These are phyloP conservation scores for Alternaria arborescens DNA, from an alignment of 2,329 filamentous ascomycete species.

Conservation along the genomic window DNA sequence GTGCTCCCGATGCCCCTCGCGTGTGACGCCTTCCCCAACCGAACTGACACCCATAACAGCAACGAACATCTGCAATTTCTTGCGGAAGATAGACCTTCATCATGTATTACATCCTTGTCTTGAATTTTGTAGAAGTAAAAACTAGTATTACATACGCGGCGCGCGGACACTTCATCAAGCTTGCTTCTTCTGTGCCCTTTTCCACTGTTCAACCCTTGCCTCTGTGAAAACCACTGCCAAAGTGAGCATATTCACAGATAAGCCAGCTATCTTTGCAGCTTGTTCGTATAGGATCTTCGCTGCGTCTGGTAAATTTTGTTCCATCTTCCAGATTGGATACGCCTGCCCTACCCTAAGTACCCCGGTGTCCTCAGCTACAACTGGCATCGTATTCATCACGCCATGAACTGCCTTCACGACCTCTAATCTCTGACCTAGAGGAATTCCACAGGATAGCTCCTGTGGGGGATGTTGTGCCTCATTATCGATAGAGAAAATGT, in stretches of 20 bases:
- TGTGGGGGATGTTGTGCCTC: neutral
- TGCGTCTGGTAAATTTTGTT: conserved; percentile 56
- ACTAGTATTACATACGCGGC: neutral
- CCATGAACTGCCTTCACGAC: conserved; percentile 56
- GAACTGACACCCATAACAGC: neutral
- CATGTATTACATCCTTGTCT: no score
- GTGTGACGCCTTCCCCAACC: conserved; percentile 13
- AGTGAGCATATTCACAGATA: conserved; percentile 61
- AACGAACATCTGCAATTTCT: neutral
- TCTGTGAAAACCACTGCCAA: conserved; percentile 62
- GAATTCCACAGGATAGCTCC: conserved; percentile 33
- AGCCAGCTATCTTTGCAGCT: conserved; percentile 60
- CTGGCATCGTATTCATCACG: conserved; percentile 50
- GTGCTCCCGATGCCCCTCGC: conserved; percentile 13
- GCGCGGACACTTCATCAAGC: neutral
- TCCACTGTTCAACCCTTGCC: conserved; percentile 38
- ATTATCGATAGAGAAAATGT: conserved; percentile 52
- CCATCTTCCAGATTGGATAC: conserved; percentile 60
- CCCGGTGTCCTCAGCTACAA: conserved; percentile 47
- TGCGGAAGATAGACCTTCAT: neutral
- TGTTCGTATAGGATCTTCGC: conserved; percentile 61
- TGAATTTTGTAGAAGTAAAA: neutral
- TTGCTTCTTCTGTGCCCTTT: conserved; percentile 23
- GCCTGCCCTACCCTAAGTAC: conserved; percentile 57
- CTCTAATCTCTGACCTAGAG: conserved; percentile 40